Conservation (phyloP, 2,329 filamentous ascomycete species). For the Eurotiales sp. region DNA sequence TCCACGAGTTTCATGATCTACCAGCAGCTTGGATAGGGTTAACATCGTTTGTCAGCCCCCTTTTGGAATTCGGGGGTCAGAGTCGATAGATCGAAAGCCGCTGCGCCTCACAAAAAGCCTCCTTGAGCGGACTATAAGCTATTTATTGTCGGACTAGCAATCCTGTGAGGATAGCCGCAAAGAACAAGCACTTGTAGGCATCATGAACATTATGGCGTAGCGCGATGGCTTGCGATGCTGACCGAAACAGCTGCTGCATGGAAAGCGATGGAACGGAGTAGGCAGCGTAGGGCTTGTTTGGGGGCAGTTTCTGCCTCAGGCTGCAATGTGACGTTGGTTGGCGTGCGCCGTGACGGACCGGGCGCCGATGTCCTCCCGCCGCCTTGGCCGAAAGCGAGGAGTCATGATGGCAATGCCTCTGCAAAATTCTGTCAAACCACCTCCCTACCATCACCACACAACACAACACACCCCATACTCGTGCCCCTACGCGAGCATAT, state of each 20-base stretch:
- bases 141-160: too few relatives aligned
- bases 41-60: too few relatives aligned
- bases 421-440: conserved; percentile 1
- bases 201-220: too few relatives aligned
- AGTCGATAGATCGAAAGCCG: too few relatives aligned
- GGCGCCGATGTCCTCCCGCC: conserved; percentile 4
- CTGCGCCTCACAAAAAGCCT: too few relatives aligned
- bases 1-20: too few relatives aligned
- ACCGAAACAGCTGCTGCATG: not conserved
- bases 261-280: not conserved
- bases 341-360: conserved; percentile 1
- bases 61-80: too few relatives aligned
- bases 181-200: too few relatives aligned
- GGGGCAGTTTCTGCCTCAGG: conserved; percentile 9
- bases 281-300: not conserved
- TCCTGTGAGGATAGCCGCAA: too few relatives aligned
- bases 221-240: too few relatives aligned
- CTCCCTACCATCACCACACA: not conserved
- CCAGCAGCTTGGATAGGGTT: too few relatives aligned
- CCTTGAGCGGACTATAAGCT: too few relatives aligned
- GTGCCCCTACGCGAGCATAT: not conserved
- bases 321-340: conserved; percentile 13
- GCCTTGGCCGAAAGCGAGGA: conserved; percentile 10
- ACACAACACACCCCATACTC: not conserved
- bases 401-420: conserved; percentile 8